phyloP scores from a whole-genome alignment of 108 stramenopile species.

The Craspedostauros australis region DNA sequence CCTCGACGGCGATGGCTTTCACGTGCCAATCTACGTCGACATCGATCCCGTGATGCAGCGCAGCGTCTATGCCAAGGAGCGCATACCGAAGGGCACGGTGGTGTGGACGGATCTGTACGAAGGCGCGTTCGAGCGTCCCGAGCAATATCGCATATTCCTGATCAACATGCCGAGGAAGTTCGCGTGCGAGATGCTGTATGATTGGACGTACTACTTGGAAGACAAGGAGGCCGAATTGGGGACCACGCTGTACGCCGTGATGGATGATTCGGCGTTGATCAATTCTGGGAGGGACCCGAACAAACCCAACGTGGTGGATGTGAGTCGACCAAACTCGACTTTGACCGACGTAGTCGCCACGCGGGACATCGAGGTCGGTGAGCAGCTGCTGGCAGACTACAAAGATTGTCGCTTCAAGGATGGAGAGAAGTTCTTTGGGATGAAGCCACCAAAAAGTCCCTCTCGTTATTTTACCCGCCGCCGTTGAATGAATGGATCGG shows the following conservation, averaged over 20 bases:
- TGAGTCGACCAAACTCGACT: too few species aligned
- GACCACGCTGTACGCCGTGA: too few species aligned
- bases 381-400: slow-evolving; percentile 9
- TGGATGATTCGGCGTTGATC: slow-evolving; percentile 9
- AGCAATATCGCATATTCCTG: slow-evolving; percentile 11
- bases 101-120: slow-evolving; percentile 11
- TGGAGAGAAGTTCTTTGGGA: too few species aligned
- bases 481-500: too few species aligned
- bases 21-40: too few species aligned
- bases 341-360: slow-evolving; percentile 8
- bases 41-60: too few species aligned
- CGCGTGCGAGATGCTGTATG: slow-evolving; percentile 16
- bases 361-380: slow-evolving; percentile 6
- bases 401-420: too few species aligned
- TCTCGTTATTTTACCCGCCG: too few species aligned
- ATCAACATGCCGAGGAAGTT: background rate
- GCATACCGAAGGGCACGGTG: slow-evolving; percentile 4
- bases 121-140: slow-evolving; percentile 3
- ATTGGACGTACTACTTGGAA: slow-evolving; percentile 20
- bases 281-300: too few species aligned
- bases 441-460: too few species aligned
- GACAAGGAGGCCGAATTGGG: too few species aligned
- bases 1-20: too few species aligned
- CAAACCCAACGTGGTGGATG: slow-evolving; percentile 3
- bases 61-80: slow-evolving; percentile 2